phyloP scores from a whole-genome alignment of 805 yeast species.

The Zygotorulaspora chibaensis region DNA sequence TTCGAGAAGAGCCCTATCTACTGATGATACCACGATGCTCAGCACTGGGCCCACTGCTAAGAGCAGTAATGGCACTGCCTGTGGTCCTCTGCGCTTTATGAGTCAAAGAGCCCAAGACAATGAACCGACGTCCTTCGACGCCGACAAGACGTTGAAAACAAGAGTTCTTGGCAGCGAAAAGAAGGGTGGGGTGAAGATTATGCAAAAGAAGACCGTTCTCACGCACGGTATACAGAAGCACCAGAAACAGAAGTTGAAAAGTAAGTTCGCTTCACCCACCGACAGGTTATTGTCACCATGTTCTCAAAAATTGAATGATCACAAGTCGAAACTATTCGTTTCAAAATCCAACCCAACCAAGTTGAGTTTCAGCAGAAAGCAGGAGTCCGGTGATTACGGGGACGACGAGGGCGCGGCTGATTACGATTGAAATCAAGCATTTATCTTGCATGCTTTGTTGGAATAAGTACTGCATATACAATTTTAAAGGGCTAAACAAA shows the following conservation, averaged over 20 bases:
- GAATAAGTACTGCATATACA: background rate
- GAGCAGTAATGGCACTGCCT: background rate
- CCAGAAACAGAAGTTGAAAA: conserved; percentile 15
- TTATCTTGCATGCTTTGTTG: background rate
- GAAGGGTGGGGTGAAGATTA: background rate
- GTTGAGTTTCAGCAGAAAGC: conserved; percentile 12
- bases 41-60: background rate
- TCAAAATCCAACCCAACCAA: conserved; percentile 21
- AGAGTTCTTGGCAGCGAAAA: background rate
- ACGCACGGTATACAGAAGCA: conserved; percentile 9
- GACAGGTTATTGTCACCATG: conserved; percentile 57
- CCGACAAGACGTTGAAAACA: background rate
- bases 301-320: conserved; percentile 50
- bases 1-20: background rate
- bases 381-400: background rate
- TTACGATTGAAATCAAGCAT: background rate
- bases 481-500: background rate
- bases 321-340: conserved; percentile 34
- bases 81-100: background rate
- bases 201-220: background rate
- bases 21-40: background rate
- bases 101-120: too few species aligned
- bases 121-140: too few species aligned
- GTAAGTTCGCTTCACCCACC: conserved; percentile 49
- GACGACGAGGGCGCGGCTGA: conserved; percentile 8